phyloP scores from a whole-genome alignment of 441 rosid genomes.

The Melianthus villosus region DNA sequence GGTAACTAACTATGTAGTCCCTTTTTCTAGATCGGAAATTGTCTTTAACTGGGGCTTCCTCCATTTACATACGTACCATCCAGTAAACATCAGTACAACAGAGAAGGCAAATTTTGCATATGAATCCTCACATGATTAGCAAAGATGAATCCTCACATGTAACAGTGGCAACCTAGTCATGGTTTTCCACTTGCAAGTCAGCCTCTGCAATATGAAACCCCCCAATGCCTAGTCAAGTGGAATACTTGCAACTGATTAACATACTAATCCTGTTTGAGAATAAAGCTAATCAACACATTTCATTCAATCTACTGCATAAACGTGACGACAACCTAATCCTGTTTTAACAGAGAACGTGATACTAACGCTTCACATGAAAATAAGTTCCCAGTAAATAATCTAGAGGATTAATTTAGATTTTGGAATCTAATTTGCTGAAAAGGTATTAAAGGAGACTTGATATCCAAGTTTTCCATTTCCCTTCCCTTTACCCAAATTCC shows the following conservation, averaged over 20 bases:
- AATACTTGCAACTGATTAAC: slow-evolving; percentile 54
- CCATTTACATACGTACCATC: slow-evolving; percentile 54
- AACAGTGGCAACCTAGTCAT: slow-evolving; percentile 30
- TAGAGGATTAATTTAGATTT: no score
- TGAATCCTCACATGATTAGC: slow-evolving; percentile 21
- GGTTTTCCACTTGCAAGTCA: slow-evolving; percentile 13
- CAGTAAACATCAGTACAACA: slow-evolving; percentile 25
- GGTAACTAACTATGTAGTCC: no score
- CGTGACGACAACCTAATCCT: not conserved
- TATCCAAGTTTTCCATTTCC: no score
- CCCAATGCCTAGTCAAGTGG: slow-evolving; percentile 95
- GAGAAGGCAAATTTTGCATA: slow-evolving; percentile 36
- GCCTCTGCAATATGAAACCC: slow-evolving; percentile 63
- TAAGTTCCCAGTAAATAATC: no score
- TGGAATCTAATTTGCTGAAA: no score
- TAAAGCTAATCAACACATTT: slow-evolving; percentile 1
- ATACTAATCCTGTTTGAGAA: slow-evolving; percentile 33
- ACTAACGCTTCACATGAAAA: no score
- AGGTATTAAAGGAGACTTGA: no score
- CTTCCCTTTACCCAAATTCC: no score
- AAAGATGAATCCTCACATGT: slow-evolving; percentile 30
- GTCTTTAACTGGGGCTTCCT: slow-evolving; percentile 76
- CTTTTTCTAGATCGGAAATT: slow-evolving; percentile 78
- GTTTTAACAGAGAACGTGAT: no score
- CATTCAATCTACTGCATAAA: not conserved